Evolutionary conservation across 768 basidiomycete species (phyloP).

Genomic region (Suillus placidus): DNA sequence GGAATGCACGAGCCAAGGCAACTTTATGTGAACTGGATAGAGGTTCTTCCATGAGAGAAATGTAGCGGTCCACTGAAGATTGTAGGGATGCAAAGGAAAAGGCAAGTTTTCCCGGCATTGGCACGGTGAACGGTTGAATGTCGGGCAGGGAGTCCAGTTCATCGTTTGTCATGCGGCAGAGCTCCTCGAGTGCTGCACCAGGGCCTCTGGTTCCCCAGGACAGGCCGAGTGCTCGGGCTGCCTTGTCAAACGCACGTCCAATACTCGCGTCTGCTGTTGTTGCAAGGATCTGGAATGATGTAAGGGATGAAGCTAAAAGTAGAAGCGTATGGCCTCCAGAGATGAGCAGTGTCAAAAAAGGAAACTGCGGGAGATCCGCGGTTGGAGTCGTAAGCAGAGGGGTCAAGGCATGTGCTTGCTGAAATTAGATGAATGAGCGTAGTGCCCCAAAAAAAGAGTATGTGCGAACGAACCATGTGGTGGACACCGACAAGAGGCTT

Average conservation of each 20-base stretch:
- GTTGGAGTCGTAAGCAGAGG: constrained; percentile 63
- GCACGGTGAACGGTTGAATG: constrained; percentile 46
- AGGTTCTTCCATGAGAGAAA: constrained; percentile 42
- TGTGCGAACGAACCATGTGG: constrained; percentile 76
- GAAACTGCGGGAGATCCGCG: constrained; percentile 58
- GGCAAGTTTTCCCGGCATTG: constrained; percentile 54
- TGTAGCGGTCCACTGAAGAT: constrained; percentile 63
- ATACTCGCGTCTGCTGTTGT: constrained; percentile 76
- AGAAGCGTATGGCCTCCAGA: constrained; percentile 96
- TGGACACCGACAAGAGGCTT: constrained; percentile 91
- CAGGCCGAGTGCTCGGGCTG: constrained; percentile 68
- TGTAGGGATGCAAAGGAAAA: constrained; percentile 87
- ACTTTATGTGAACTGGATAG: constrained; percentile 31
- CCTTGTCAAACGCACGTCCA: constrained; percentile 84
- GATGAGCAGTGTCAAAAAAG: constrained; percentile 85
- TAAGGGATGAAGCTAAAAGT: constrained; percentile 64
- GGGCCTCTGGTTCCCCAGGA: constrained; percentile 65
- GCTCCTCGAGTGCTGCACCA: constrained; percentile 81
- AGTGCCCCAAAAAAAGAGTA: neutral
- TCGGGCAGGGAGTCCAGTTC: constrained; percentile 28
- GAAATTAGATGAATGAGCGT: neutral
- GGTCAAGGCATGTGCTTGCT: constrained; percentile 95
- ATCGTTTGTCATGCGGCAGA: constrained; percentile 44
- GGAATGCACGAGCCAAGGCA: constrained; percentile 71
- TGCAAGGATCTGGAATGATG: constrained; percentile 68